Percentiles rank a stretch among this genome's conserved stretches.
Conservation (phyloP, 768 basidiomycete species). For the Russula emetica region DNA sequence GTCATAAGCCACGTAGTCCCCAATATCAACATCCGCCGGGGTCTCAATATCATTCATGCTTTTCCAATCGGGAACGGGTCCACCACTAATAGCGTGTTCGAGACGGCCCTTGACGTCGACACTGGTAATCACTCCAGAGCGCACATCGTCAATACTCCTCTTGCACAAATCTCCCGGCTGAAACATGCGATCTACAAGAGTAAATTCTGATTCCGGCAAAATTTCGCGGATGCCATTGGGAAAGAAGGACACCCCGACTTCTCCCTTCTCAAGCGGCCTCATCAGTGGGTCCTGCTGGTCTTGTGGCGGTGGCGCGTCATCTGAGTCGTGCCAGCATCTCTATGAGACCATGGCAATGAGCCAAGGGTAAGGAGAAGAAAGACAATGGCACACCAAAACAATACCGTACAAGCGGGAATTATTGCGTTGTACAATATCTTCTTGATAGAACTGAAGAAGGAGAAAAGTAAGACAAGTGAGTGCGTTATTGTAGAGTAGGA, state of each 20-base stretch:
- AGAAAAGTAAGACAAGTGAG: background rate
- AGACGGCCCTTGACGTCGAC: conserved; percentile 61
- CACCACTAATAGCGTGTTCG: conserved; percentile 67
- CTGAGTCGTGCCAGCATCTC: conserved; percentile 89
- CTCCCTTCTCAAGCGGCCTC: conserved; percentile 69
- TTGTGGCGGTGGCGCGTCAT: conserved; percentile 52
- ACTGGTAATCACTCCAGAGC: conserved; percentile 69
- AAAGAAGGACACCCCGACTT: conserved; percentile 77
- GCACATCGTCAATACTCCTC: conserved; percentile 65
- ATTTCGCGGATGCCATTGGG: conserved; percentile 58
- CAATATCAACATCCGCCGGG: conserved; percentile 59
- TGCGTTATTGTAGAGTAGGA: background rate
- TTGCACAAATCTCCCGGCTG: conserved; percentile 81
- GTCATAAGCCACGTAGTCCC: conserved; percentile 76
- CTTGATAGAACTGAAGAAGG: conserved; percentile 37
- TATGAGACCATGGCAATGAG: conserved; percentile 33
- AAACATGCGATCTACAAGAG: conserved; percentile 71
- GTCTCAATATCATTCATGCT: conserved; percentile 53
- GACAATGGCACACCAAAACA: conserved; percentile 51
- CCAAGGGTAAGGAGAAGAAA: conserved; percentile 7
- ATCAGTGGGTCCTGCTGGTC: conserved; percentile 62
- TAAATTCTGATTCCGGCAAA: conserved; percentile 61
- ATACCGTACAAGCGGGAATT: conserved; percentile 46
- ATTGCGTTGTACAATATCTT: conserved; percentile 39
- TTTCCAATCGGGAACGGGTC: conserved; percentile 60